These are phyloP conservation scores for Forsythia viridissima DNA, from an alignment of 257 asterid species.

Conservation along the genomic window DNA sequence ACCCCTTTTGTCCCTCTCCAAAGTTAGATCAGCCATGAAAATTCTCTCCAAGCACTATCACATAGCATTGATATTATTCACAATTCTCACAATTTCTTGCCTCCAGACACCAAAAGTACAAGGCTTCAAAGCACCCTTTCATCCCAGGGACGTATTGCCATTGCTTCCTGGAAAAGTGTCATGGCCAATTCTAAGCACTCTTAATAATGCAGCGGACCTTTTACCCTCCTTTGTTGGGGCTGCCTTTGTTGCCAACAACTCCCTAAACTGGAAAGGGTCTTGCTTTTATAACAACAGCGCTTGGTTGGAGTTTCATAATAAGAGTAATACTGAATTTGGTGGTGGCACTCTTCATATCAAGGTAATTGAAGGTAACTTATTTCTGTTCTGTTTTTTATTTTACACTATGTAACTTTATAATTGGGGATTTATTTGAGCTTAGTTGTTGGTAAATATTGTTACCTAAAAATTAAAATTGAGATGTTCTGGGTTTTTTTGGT, in stretches of 20 bases:
- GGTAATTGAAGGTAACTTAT: slow-evolving; percentile 37
- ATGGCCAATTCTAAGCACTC: slow-evolving; percentile 61
- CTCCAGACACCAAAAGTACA: slow-evolving; percentile 23
- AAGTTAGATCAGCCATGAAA: slow-evolving; percentile 27
- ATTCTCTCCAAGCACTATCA: slow-evolving; percentile 27
- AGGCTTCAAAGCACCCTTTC: slow-evolving; percentile 52
- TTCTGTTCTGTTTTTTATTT: too few relatives aligned
- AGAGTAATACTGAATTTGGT: slow-evolving; percentile 61
- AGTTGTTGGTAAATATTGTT: background rate
- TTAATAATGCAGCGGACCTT: slow-evolving; percentile 68
- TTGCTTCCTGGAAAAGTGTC: slow-evolving; percentile 69
- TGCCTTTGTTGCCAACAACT: slow-evolving; percentile 39
- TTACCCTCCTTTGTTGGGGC: slow-evolving; percentile 82
- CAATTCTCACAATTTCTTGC: slow-evolving; percentile 28
- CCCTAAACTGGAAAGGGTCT: slow-evolving; percentile 77
- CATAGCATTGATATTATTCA: slow-evolving; percentile 20
- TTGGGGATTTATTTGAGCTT: background rate
- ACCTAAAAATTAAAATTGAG: background rate
- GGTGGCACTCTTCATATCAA: slow-evolving; percentile 90
- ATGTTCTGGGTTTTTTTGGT: background rate
- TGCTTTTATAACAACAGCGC: slow-evolving; percentile 75
- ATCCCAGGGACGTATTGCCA: slow-evolving; percentile 60
- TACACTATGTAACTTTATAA: background rate
- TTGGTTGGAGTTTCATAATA: slow-evolving; percentile 80
- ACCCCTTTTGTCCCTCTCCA: background rate